Base-by-base conservation (phyloP, 129 eudicot species). In the Lactuca sativa region DNA sequence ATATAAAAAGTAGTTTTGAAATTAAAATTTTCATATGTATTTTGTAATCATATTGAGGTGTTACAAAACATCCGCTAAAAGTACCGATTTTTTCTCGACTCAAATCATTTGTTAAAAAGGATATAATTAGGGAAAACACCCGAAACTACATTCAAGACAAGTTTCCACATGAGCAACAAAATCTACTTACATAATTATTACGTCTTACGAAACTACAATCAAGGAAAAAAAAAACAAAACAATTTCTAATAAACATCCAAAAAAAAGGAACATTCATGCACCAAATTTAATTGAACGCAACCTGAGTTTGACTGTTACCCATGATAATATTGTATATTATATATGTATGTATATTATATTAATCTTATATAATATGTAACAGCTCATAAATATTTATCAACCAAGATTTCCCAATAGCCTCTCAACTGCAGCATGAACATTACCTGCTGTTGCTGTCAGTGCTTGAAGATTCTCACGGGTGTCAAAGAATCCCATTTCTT, bases 401-500 rank as follows among this genome's bases (percentile, higher is more conserved):
- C 88, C 92, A 49, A 71, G 86, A 74, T 81, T 87, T 64, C 90
- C 90, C 78, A 91, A 70, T 38, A 91, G 90, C 21, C 90, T 81
- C 72, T 88, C 96, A 30, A 88, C 92, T 3, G 97, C 96, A 17
- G 88, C 97, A 62, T 82, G 86, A 63, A 88, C 92, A 58, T 91
- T 88, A 17, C 97, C 97, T 64, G 82, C 51, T 9, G 92, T 83
- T 33, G 96, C 96, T 25, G 83, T 66, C 69, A 91, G 90, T 11
- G 93, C 97, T 64, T 79, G 82, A 41, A 91, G 80, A 70, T 88
- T 91, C 80, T 83, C 93, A 13, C 79, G 76, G 30, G 88, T 80
- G 69, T 91, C 92, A 15, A 80, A 82, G 76, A 91, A 91, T 0
- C 97, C 97, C 97, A 91, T 88, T 76, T 91, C 96, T 61, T 86